Percentiles rank a stretch among this genome's conserved stretches.
phyloP scores from a whole-genome alignment of 2,329 filamentous ascomycete genomes.

The Aspergillus spinulosporus region DNA sequence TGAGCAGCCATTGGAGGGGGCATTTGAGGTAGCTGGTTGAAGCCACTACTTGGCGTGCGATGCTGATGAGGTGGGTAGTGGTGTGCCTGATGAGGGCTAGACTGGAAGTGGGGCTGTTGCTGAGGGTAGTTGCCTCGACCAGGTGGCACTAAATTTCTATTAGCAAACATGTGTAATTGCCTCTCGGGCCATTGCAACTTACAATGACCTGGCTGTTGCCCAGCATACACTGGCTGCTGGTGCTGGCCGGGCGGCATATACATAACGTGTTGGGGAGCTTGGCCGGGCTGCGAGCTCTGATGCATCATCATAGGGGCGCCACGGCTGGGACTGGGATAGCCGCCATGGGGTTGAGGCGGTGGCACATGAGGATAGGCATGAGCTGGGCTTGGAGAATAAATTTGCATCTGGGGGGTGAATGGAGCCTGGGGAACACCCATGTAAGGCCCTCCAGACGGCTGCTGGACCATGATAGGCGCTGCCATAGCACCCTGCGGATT shows the following conservation, averaged over 20 bases:
- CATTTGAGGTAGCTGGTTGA: conserved; percentile 50
- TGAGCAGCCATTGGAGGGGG: conserved; percentile 48
- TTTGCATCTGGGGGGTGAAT: conserved; percentile 70
- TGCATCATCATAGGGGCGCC: conserved; percentile 92
- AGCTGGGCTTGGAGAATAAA: conserved; percentile 76
- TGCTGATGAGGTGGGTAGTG: conserved; percentile 62
- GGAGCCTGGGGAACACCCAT: conserved; percentile 70
- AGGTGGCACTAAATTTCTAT: conserved; percentile 55
- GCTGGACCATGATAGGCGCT: conserved; percentile 80
- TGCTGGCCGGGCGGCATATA: conserved; percentile 74
- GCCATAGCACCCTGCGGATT: conserved; percentile 71
- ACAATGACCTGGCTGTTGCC: conserved; percentile 72
- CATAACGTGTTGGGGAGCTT: conserved; percentile 67
- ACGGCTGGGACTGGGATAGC: conserved; percentile 85
- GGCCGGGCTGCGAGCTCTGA: conserved; percentile 89
- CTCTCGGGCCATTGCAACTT: conserved; percentile 48
- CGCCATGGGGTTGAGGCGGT: conserved; percentile 60
- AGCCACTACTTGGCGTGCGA: conserved; percentile 57
- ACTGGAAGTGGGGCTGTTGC: conserved; percentile 63
- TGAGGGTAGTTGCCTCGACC: conserved; percentile 61
- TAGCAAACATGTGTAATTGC: conserved; percentile 39
- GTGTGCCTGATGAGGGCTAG: conserved; percentile 64
- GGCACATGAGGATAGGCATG: conserved; percentile 63
- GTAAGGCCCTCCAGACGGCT: conserved; percentile 66
- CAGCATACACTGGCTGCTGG: conserved; percentile 70